These are phyloP conservation scores for Trichoderma endophyticum DNA, from an alignment of 2,329 filamentous ascomycete genomes.

Conservation along the genomic window DNA sequence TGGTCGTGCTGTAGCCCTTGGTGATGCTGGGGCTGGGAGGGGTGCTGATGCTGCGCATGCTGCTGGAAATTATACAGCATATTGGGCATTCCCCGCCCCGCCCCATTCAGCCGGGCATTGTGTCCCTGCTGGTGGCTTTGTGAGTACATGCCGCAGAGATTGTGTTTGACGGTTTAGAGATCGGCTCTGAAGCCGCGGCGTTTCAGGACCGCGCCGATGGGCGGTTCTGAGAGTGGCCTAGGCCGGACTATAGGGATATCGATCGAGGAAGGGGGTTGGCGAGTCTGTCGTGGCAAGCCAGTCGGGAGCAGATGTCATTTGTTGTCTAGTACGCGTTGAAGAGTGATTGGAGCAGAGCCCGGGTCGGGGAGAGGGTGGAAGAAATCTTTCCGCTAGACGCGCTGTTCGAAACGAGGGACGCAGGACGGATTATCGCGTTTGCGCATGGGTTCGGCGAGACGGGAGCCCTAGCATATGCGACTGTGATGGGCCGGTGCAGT, in stretches of 20 bases:
- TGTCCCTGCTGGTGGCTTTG: conserved; percentile 70
- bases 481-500: conserved; percentile 20
- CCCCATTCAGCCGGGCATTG: conserved; percentile 68
- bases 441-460: conserved; percentile 36
- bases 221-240: conserved; percentile 28
- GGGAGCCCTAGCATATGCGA: conserved; percentile 24
- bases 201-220: conserved; percentile 27
- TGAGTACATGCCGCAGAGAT: conserved; percentile 63
- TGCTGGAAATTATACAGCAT: conserved; percentile 70
- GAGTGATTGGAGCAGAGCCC: conserved; percentile 15
- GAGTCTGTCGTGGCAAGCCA: conserved; percentile 19
- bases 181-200: conserved; percentile 21
- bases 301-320: conserved; percentile 26
- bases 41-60: conserved; percentile 59
- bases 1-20: conserved; percentile 59
- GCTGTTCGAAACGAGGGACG: conserved; percentile 33
- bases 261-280: conserved; percentile 12
- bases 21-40: conserved; percentile 63
- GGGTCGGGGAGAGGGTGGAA: conserved; percentile 20
- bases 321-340: conserved; percentile 20
- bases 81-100: conserved; percentile 54
- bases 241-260: conserved; percentile 23
- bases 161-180: conserved; percentile 20
- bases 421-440: conserved; percentile 36
- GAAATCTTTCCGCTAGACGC: conserved; percentile 29